A percentile compares a stretch with the other conserved stretches of the same genome.
Evolutionary conservation across 2,329 filamentous ascomycete genomes (phyloP).

Genomic region (Knufia petricola): DNA sequence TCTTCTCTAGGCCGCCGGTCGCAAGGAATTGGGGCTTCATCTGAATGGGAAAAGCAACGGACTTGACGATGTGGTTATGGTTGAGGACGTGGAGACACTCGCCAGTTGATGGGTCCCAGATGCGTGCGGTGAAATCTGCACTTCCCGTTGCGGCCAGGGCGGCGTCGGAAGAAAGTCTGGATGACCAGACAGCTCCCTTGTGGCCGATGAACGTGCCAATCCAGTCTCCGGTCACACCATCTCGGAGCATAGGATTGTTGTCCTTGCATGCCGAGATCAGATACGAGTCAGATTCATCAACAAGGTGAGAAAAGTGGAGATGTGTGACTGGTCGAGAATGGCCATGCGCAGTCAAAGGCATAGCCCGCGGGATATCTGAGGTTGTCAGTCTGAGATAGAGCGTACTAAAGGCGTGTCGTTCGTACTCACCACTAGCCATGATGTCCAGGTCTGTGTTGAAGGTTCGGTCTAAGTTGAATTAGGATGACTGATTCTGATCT

Average conservation of each 20-base stretch:
- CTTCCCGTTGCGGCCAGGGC: constrained; percentile 84
- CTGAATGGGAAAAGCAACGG: constrained; percentile 79
- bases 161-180: constrained; percentile 78
- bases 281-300: constrained; percentile 78
- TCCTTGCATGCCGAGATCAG: constrained; percentile 94
- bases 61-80: constrained; percentile 90
- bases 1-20: constrained; percentile 93
- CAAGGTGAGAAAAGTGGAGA: constrained; percentile 74
- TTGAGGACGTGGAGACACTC: constrained; percentile 78
- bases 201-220: constrained; percentile 97
- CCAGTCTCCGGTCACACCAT: constrained; percentile 93
- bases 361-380: constrained; percentile 48
- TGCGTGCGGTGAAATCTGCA: constrained; percentile 90
- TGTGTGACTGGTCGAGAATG: constrained; percentile 89
- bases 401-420: background rate
- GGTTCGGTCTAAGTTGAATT: no score
- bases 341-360: constrained; percentile 87
- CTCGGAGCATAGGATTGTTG: constrained; percentile 95
- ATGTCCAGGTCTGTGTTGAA: background rate
- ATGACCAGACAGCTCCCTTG: constrained; percentile 97
- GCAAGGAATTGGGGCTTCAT: constrained; percentile 70
- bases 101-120: constrained; percentile 95
- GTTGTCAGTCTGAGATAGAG: background rate
- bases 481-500: no score
- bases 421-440: constrained; percentile 6